Percentiles rank a stretch among this genome's conserved stretches.
Conservation (phyloP, 2,329 filamentous ascomycete species). For the Phialophora expanda region DNA sequence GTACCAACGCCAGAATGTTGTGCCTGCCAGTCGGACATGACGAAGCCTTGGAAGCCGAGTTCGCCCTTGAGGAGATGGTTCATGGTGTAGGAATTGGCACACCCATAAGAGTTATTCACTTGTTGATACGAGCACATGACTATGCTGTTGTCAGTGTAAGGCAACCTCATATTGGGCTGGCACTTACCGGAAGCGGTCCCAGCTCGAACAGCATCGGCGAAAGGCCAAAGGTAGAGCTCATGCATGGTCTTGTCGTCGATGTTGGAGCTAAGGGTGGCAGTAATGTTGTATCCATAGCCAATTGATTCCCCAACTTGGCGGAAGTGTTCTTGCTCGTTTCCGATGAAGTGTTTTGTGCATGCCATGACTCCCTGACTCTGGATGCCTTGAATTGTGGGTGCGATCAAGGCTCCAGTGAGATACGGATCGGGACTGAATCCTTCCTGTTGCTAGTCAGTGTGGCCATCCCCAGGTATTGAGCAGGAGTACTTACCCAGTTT, state of each 20-base stretch:
- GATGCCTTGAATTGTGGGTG: constrained; percentile 76
- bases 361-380: constrained; percentile 83
- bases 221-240: constrained; percentile 67
- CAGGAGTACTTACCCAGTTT: constrained; percentile 62
- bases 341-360: constrained; percentile 77
- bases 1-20: constrained; percentile 73
- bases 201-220: constrained; percentile 69
- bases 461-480: not conserved
- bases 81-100: constrained; percentile 66
- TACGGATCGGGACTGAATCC: constrained; percentile 74
- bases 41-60: constrained; percentile 76
- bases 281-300: constrained; percentile 66
- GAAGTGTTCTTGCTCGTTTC: constrained; percentile 76
- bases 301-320: constrained; percentile 65
- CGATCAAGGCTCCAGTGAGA: constrained; percentile 73
- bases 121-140: constrained; percentile 76
- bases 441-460: constrained; percentile 41
- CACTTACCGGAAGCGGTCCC: constrained; percentile 62
- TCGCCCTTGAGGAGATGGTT: constrained; percentile 71
- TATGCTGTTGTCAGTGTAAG: constrained; percentile 2
- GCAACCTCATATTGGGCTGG: not conserved
- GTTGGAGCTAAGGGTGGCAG: constrained; percentile 65
- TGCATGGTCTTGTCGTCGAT: constrained; percentile 68
- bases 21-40: constrained; percentile 75
- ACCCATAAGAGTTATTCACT: constrained; percentile 71